Percentiles rank a stretch among this genome's conserved stretches.
Evolutionary conservation across 768 basidiomycete genomes (phyloP).

Genomic region (Scleroderma bovista): DNA sequence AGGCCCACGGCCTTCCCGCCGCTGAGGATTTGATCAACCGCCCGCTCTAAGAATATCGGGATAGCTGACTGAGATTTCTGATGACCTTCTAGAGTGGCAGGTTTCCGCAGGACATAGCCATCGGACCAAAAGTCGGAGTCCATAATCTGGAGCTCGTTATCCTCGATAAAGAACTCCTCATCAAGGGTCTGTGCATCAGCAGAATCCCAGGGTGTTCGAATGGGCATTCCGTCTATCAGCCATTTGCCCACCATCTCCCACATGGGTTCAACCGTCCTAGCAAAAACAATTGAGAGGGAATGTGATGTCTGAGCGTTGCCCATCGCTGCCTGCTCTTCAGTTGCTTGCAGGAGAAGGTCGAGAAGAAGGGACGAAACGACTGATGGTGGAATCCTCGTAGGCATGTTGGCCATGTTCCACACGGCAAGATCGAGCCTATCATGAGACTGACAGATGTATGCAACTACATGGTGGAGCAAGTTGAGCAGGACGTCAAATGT

Average conservation of each 20-base stretch:
- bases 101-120: conserved; percentile 55
- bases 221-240: conserved; percentile 69
- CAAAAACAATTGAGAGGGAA: conserved; percentile 59
- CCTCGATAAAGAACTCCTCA: conserved; percentile 79
- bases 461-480: conserved; percentile 36
- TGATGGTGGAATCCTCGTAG: conserved; percentile 42
- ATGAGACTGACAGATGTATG: conserved; percentile 24
- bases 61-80: conserved; percentile 27
- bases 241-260: conserved; percentile 72
- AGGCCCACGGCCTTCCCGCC: conserved; percentile 78
- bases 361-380: conserved; percentile 53
- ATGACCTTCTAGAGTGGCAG: conserved; percentile 22
- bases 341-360: conserved; percentile 52
- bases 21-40: conserved; percentile 53
- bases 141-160: conserved; percentile 55
- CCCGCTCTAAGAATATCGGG: conserved; percentile 58
- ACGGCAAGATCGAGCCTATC: conserved; percentile 27
- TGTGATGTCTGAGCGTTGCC: conserved; percentile 49
- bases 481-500: conserved; percentile 53
- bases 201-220: conserved; percentile 30
- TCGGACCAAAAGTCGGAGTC: conserved; percentile 80
- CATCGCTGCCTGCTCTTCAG: conserved; percentile 55
- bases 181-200: conserved; percentile 34
- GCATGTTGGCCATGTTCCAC: conserved; percentile 38
- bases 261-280: conserved; percentile 57